These are phyloP conservation scores for Fraxinus velutina DNA, from an alignment of 305 asterid genomes.

Conservation along the genomic window DNA sequence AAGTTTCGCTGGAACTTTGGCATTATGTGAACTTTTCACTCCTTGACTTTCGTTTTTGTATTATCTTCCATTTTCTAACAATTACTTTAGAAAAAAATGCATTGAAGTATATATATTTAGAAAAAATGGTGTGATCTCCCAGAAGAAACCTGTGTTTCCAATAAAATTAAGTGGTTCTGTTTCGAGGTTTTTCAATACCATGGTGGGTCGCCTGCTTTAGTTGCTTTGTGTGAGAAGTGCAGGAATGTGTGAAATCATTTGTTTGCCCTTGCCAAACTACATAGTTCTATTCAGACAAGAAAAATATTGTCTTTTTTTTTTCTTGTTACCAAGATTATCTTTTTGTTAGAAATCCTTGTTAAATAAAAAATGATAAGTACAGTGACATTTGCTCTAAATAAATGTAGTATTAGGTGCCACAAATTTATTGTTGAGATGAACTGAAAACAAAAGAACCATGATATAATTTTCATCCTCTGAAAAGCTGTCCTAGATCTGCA, in stretches of 20 bases:
- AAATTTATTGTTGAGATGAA: not conserved
- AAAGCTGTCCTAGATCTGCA: not conserved
- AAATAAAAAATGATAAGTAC: not conserved
- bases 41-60: not conserved
- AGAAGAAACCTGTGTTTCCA: not conserved
- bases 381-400: not conserved
- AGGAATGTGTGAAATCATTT: not conserved
- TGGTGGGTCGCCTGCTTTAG: not conserved
- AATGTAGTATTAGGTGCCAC: not conserved
- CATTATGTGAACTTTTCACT: not conserved
- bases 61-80: not conserved
- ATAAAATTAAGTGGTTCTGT: not conserved
- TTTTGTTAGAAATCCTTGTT: not conserved
- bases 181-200: not conserved
- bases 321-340: not conserved
- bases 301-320: not conserved
- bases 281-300: not conserved
- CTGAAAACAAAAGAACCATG: not conserved
- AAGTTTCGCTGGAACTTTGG: not conserved
- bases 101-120: not conserved
- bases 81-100: not conserved
- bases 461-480: not conserved
- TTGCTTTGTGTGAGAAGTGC: not conserved
- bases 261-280: not conserved
- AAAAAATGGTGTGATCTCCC: not conserved